Base-by-base conservation (phyloP, 495 filamentous ascomycete genomes). In the Sordaria brevicollis region DNA sequence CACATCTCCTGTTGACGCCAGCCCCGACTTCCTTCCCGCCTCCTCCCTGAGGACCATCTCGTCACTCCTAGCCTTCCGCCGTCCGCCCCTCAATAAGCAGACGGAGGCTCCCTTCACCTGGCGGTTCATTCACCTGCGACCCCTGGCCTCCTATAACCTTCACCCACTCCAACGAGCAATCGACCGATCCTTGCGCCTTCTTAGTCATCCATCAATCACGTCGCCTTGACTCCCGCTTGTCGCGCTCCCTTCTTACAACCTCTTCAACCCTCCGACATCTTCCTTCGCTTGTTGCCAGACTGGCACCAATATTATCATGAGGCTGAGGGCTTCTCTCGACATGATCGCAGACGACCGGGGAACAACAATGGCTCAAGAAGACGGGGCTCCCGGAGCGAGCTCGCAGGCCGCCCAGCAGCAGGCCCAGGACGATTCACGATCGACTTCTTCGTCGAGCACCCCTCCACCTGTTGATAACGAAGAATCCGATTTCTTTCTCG, bases 401-500 rank as follows among this genome's bases (percentile, higher is more conserved):
- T 33, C 25, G 36, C 68, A 69, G 29, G 33, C 37, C 69, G 68
- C 39, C 17, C 49, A 43, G 31, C 54, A 37, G 29, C 75, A 67
- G 25, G 65, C 67, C 1, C 76, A 69, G 33, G 68, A 76, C 35
- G 79, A 80, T 70, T 79, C 77, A 10, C 76, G 77, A 65, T 84
- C 83, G 33, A 91, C 92, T 15, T 95, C 92, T 17, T 90, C 91
- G 4, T 92, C 91, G 65, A 93, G 91, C 77, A 96, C 93, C 2
- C 93, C 93, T 29, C 91, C 91, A 76, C 89, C 91, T 35, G 86
- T 88, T 73, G 89, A 87, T 70, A 86, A 88, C 70, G 93, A 96
- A 79, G 93, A 97, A 80, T 95, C 92, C 72, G 93, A 97, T 79
- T 96, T 94, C 83, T 94, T 95, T 80, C 86, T 88, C 57, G 91